Conservation (phyloP, 208 protist species). For the Eutreptiella sp. region DNA sequence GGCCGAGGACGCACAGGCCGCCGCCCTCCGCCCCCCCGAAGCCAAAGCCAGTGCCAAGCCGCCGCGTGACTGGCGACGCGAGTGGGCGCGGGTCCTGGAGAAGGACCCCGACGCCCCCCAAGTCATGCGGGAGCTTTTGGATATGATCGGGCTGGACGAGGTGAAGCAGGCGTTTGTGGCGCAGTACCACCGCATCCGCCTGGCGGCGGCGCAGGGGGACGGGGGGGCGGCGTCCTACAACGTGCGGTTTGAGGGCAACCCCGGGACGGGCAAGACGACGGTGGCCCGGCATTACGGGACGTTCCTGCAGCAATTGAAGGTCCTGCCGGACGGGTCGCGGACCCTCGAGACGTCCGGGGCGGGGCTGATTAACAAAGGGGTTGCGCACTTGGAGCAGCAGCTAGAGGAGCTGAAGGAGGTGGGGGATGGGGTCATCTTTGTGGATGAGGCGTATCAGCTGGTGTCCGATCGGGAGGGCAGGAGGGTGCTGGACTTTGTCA, state of each 20-base stretch:
- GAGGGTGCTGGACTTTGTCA: background rate
- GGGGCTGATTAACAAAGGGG: conserved; percentile 30
- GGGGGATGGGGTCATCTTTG: conserved; percentile 27
- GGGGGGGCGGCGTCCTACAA: too few species aligned
- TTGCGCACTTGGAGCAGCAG: conserved; percentile 17
- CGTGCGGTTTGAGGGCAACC: conserved; percentile 18
- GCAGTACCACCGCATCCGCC: too few species aligned
- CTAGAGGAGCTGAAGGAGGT: conserved; percentile 21
- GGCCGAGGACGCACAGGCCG: too few species aligned
- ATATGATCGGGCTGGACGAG: too few species aligned
- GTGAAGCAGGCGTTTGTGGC: too few species aligned
- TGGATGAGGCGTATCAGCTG: conserved; percentile 35
- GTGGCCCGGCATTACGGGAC: conserved; percentile 17
- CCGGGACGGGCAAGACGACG: conserved; percentile 35
- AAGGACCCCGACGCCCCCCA: too few species aligned
- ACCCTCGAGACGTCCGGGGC: conserved; percentile 16
- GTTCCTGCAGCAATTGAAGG: conserved; percentile 24
- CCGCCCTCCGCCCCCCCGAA: too few species aligned
- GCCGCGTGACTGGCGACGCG: too few species aligned
- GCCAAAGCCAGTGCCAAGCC: too few species aligned
- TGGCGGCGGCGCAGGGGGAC: too few species aligned
- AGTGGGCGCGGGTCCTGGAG: too few species aligned
- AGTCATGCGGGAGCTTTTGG: too few species aligned
- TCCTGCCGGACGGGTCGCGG: conserved; percentile 15
- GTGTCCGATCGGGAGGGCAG: background rate